Conservation (phyloP, 352 stramenopile genomes). For the Phytophthora gonapodyides region DNA sequence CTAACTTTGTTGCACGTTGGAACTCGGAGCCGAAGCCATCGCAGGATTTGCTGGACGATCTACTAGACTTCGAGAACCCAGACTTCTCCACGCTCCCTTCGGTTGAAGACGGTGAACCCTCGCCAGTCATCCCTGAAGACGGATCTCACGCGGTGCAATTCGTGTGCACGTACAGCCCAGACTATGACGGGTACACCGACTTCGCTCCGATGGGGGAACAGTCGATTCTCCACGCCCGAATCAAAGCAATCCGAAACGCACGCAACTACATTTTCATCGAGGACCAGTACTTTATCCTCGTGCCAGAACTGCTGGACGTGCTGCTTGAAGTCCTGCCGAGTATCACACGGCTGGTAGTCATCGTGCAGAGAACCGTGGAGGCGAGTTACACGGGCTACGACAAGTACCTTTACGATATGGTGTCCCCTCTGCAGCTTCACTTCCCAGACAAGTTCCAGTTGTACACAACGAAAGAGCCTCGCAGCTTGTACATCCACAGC, state of each 20-base stretch:
- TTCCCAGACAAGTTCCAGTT: conserved; percentile 19
- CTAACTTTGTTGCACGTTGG: conserved; percentile 60
- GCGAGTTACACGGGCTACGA: conserved; percentile 17
- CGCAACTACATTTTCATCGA: conserved; percentile 61
- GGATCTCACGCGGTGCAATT: conserved; percentile 40
- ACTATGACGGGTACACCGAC: conserved; percentile 38
- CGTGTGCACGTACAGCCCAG: conserved; percentile 28
- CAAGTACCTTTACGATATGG: conserved; percentile 23
- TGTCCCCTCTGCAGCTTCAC: conserved; percentile 10
- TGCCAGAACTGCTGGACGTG: conserved; percentile 34
- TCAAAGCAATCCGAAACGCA: conserved; percentile 52
- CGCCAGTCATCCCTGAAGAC: conserved; percentile 14
- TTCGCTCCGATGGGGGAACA: conserved; percentile 55
- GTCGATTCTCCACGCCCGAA: conserved; percentile 41
- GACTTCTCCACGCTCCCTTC: conserved; percentile 13
- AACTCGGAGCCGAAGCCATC: conserved; percentile 38
- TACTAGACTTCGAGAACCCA: conserved; percentile 49
- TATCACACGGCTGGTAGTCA: conserved; percentile 43
- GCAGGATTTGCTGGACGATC: conserved; percentile 33
- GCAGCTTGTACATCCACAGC: conserved; percentile 21
- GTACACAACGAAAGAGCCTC: conserved; percentile 17
- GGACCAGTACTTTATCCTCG: conserved; percentile 57
- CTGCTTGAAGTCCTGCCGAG: conserved; percentile 34
- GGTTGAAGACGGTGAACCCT: conserved; percentile 6
- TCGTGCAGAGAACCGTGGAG: conserved; percentile 41